Base-by-base conservation (phyloP, 1,284 basidiomycete species). In the Boletus chippewaensis region DNA sequence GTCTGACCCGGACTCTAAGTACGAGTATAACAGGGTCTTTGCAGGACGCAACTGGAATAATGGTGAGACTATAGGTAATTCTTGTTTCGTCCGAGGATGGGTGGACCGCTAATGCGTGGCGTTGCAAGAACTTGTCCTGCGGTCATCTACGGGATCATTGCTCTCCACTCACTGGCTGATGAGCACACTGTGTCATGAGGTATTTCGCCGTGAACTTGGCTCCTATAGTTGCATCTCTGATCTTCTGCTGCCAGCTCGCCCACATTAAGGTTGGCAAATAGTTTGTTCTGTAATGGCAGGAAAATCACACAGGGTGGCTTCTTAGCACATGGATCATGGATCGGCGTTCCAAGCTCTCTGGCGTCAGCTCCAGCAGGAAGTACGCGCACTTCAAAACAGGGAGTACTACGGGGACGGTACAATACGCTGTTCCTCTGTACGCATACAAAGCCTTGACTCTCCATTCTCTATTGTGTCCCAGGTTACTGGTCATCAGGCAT, bases 161-260 rank as follows among this genome's bases (percentile, higher is more conserved):
- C 72, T 78, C 26, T 74, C 84, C 1, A 75, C 72, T 6, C 76
- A 77, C n/a, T 86, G 80, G 77, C 61, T 91, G 18, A 76, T 91
- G 73, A 81, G 83, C 55, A 84, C 82, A 1, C 65, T 91, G n/a
- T 91, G 87, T 61, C 87, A 91, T 60, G 87, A 91, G 76, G 87
- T 90, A 57, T 70, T 64, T 41, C 39, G 40, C 29, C 38, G 32
- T 22, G 26, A 36, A 13, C 20, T 26, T 34, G n/a, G 5, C 11
- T 38, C 41, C 16, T 34, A 35, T 18, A 8, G 32, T 32, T 43
- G 13, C 5, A 40, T 39, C 15, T 28, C 45, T 59, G 26, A 59
- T 35, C 7, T 40, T 32, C 32, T 40, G 11, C 11, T 48, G 44
- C 35, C 58, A 88, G 86, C 70, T 90, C 40, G 86, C 87, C 8